Percentiles rank a stretch among this genome's conserved stretches.
These are phyloP conservation scores for Pseudogymnoascus sp. DNA, from an alignment of 2,329 filamentous ascomycete genomes.

Conservation along the genomic window DNA sequence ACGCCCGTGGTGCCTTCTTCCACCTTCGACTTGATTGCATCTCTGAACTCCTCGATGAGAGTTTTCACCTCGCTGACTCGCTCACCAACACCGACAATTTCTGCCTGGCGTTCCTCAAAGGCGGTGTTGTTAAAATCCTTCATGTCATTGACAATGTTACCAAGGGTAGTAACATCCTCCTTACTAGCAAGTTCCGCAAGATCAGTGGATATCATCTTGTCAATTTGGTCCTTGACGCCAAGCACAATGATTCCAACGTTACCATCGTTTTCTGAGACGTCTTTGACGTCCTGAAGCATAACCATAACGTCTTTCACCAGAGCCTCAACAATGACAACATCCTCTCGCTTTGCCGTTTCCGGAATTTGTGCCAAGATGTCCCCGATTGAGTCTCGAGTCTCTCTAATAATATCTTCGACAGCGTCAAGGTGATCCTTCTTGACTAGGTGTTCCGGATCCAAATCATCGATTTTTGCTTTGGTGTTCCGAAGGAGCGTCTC, in stretches of 20 bases:
- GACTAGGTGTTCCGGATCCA: slow-evolving; percentile 64
- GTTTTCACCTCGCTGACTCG: slow-evolving; percentile 71
- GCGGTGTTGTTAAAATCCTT: slow-evolving; percentile 68
- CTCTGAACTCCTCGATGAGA: slow-evolving; percentile 70
- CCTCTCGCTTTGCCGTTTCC: slow-evolving; percentile 65
- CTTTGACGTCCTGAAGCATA: slow-evolving; percentile 64
- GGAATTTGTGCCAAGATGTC: slow-evolving; percentile 60
- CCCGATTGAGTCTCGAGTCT: slow-evolving; percentile 66
- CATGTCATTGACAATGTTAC: slow-evolving; percentile 62
- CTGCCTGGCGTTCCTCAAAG: slow-evolving; percentile 74
- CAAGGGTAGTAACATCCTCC: slow-evolving; percentile 63
- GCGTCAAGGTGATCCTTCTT: slow-evolving; percentile 54
- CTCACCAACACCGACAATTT: slow-evolving; percentile 70
- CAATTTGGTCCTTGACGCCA: slow-evolving; percentile 75
- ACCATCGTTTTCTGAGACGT: slow-evolving; percentile 72
- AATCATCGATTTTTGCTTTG: slow-evolving; percentile 78
- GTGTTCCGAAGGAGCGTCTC: slow-evolving; percentile 86
- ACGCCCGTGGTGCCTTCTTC: slow-evolving; percentile 65
- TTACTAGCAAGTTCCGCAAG: slow-evolving; percentile 64
- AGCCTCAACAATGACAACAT: slow-evolving; percentile 67
- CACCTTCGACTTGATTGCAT: slow-evolving; percentile 66
- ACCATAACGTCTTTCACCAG: slow-evolving; percentile 70
- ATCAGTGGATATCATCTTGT: slow-evolving; percentile 64
- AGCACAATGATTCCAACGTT: slow-evolving; percentile 71
- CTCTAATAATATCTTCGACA: slow-evolving; percentile 50